Conservation (phyloP, 2,329 filamentous ascomycete genomes). For the Ilyonectria mors-panacis region DNA sequence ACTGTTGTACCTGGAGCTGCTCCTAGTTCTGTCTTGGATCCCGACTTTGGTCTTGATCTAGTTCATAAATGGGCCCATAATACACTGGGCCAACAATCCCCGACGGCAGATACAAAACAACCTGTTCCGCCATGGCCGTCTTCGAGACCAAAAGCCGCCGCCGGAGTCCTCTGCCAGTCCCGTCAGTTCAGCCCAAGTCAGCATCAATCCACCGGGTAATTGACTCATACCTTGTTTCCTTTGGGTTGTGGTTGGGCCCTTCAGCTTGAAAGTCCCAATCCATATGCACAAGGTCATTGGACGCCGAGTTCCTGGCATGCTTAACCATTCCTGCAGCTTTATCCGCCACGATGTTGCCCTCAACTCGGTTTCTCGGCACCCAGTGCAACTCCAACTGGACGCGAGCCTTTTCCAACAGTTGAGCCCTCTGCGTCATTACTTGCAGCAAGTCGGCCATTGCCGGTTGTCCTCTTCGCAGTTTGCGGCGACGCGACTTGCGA, state of each 20-base stretch:
- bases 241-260: background rate
- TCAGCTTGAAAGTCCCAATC: constrained; percentile 12
- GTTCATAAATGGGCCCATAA: background rate
- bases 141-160: background rate
- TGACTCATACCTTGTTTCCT: background rate
- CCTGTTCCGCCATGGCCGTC: background rate
- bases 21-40: background rate
- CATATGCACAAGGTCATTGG: constrained; percentile 3
- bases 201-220: background rate
- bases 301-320: background rate
- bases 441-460: background rate
- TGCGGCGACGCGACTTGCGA: background rate
- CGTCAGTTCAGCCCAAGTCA: background rate
- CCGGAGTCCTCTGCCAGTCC: background rate
- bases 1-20: background rate
- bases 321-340: constrained; percentile 18
- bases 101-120: constrained; percentile 1
- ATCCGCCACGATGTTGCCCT: constrained; percentile 32
- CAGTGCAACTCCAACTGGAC: constrained; percentile 36
- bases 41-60: background rate
- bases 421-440: background rate
- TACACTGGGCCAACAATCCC: background rate
- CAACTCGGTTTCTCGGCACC: constrained; percentile 29
- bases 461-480: background rate
- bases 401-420: constrained; percentile 6